Evolutionary conservation across 2,329 filamentous ascomycete genomes (phyloP).

Genomic region (Rhynchosporium agropyri): DNA sequence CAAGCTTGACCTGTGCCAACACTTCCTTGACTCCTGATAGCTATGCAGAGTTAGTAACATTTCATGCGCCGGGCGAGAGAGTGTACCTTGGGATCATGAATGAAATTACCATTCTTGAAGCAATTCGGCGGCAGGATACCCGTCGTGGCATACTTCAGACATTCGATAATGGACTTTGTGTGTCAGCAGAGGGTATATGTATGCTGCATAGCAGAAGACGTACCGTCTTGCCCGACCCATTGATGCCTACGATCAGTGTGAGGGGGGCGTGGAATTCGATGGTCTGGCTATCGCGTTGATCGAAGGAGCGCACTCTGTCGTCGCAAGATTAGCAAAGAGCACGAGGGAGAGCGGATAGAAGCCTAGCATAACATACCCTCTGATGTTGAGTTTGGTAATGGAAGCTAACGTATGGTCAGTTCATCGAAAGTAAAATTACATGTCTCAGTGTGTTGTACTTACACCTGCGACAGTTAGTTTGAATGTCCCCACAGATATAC

Average conservation of each 20-base stretch:
- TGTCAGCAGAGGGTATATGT: conserved; percentile 25
- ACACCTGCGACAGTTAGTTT: conserved; percentile 28
- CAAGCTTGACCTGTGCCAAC: conserved; percentile 86
- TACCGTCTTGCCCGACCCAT: conserved; percentile 93
- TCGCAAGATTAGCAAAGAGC: background rate
- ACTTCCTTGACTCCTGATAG: conserved; percentile 86
- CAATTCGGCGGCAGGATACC: conserved; percentile 89
- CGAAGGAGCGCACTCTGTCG: conserved; percentile 77
- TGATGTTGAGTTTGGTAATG: conserved; percentile 87
- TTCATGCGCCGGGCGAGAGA: background rate
- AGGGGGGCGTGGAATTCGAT: conserved; percentile 90
- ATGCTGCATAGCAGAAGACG: conserved; percentile 17
- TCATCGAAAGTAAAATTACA: background rate
- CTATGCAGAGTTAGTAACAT: conserved; percentile 44
- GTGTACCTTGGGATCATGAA: conserved; percentile 87
- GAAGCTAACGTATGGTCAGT: conserved; percentile 60
- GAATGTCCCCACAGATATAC: background rate
- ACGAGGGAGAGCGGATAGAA: background rate
- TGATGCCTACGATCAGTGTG: conserved; percentile 94
- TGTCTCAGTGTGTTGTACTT: conserved; percentile 20
- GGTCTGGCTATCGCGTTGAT: conserved; percentile 70
- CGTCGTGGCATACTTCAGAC: conserved; percentile 96
- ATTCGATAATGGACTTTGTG: conserved; percentile 88
- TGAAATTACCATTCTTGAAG: conserved; percentile 80
- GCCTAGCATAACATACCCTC: conserved; percentile 55